phyloP scores from a whole-genome alignment of 805 yeast genomes.

The Yarrowia bubula region DNA sequence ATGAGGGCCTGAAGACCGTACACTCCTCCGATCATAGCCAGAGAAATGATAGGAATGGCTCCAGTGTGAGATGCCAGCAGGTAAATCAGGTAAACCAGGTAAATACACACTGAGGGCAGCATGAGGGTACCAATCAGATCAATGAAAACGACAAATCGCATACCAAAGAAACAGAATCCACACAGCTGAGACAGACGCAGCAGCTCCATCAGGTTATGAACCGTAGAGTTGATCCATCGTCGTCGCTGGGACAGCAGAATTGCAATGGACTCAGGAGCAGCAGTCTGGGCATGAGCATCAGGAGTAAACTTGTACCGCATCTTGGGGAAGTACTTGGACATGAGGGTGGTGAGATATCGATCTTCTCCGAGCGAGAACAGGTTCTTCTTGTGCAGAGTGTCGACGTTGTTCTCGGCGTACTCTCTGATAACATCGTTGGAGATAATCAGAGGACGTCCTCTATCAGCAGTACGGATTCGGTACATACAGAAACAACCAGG shows the following conservation, averaged over 20 bases:
- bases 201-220: conserved; percentile 59
- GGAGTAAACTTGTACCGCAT: conserved; percentile 55
- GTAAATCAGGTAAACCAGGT: conserved; percentile 52
- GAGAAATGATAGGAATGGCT: conserved; percentile 52
- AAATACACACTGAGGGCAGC: conserved; percentile 57
- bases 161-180: conserved; percentile 59
- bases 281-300: conserved; percentile 57
- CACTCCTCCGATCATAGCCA: conserved; percentile 53
- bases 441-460: conserved; percentile 56
- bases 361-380: conserved; percentile 62
- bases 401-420: conserved; percentile 54
- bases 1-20: conserved; percentile 62
- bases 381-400: conserved; percentile 60
- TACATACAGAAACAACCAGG: conserved; percentile 67
- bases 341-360: conserved; percentile 55
- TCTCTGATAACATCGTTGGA: conserved; percentile 60
- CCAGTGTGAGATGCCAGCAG: conserved; percentile 52
- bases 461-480: conserved; percentile 47
- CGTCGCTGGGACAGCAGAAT: conserved; percentile 57
- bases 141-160: conserved; percentile 58
- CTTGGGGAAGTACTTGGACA: conserved; percentile 57
- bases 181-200: conserved; percentile 56
- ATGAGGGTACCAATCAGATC: conserved; percentile 57
- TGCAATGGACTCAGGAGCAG: conserved; percentile 53
- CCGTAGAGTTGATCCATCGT: conserved; percentile 67